phyloP scores from a whole-genome alignment of 148 eudicot species.

The Silene uniflora region DNA sequence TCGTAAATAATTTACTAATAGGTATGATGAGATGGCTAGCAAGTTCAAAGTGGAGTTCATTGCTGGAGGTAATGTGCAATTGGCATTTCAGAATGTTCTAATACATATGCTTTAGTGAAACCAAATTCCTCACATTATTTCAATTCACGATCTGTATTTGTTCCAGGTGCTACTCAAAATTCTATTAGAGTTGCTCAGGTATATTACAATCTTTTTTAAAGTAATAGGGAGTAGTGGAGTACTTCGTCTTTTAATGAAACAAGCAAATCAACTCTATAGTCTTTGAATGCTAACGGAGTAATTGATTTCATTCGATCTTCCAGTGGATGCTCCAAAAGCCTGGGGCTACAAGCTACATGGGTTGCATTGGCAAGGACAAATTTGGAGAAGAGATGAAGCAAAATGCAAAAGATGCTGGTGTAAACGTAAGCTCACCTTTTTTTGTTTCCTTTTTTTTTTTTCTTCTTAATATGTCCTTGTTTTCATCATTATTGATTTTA shows the following conservation, averaged over 20 bases:
- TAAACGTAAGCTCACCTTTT: constrained; percentile 47
- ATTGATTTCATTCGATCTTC: constrained; percentile 15
- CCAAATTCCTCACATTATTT: background rate
- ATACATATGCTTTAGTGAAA: background rate
- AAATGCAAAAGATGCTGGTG: constrained; percentile 65
- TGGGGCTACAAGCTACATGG: constrained; percentile 84
- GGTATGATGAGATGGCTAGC: constrained; percentile 85
- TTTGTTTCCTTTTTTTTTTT: background rate
- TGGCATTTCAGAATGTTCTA: background rate
- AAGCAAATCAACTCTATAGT: background rate
- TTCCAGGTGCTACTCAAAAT: constrained; percentile 94
- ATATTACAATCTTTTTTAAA: background rate
- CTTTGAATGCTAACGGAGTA: background rate
- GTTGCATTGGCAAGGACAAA: constrained; percentile 97
- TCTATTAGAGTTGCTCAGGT: constrained; percentile 97
- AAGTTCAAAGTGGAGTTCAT: constrained; percentile 81
- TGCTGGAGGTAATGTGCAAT: constrained; percentile 76
- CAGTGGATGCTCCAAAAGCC: constrained; percentile 98
- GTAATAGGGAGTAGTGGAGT: background rate
- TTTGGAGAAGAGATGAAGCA: constrained; percentile 93
- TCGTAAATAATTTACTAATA: constrained; percentile 15
- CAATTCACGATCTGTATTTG: background rate
- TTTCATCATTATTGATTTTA: background rate
- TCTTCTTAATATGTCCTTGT: background rate
- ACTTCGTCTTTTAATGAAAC: background rate